A percentile compares a stretch with the other conserved stretches of the same genome.
These are phyloP conservation scores for Coprinopsis strossmayeri DNA, from an alignment of 768 basidiomycete genomes.

Conservation along the genomic window DNA sequence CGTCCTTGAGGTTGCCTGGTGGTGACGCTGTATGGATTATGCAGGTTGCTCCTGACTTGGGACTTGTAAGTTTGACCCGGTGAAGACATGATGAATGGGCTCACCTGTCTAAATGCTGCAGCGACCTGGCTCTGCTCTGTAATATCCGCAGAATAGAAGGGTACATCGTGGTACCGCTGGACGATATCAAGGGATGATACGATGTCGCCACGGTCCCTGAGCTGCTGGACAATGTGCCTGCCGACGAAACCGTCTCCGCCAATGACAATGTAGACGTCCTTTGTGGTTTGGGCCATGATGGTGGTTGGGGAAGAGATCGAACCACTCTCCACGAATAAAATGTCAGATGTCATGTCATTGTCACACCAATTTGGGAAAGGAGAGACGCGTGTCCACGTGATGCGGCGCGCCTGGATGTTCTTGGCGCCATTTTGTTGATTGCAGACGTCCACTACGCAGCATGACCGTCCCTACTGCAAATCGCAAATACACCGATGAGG, in stretches of 20 bases:
- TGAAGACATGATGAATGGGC: constrained; percentile 15
- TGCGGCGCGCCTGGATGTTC: constrained; percentile 14
- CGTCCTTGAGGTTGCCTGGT: constrained; percentile 56
- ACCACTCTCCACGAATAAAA: constrained; percentile 22
- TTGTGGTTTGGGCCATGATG: constrained; percentile 12
- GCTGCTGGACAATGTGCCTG: constrained; percentile 82
- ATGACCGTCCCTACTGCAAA: constrained; percentile 25
- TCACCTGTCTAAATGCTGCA: constrained; percentile 67
- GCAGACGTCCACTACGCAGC: constrained; percentile 4
- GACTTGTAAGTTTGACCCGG: background rate
- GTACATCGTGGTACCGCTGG: constrained; percentile 80
- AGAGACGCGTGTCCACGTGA: constrained; percentile 40
- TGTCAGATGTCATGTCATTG: too few relatives aligned
- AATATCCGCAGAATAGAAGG: constrained; percentile 89
- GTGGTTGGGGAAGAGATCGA: constrained; percentile 13
- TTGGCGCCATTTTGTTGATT: constrained; percentile 10
- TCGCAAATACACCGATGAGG: constrained; percentile 48
- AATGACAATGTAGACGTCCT: constrained; percentile 83
- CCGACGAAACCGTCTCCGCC: constrained; percentile 94
- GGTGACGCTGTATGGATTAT: constrained; percentile 95
- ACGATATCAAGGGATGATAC: constrained; percentile 91
- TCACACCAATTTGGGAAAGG: too few relatives aligned
- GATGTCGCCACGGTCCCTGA: constrained; percentile 70
- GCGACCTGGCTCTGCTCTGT: constrained; percentile 68
- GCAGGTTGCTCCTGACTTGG: constrained; percentile 79